Evolutionary conservation across 129 eudicot genomes (phyloP).

Genomic region (Helichrysum umbraculigerum): DNA sequence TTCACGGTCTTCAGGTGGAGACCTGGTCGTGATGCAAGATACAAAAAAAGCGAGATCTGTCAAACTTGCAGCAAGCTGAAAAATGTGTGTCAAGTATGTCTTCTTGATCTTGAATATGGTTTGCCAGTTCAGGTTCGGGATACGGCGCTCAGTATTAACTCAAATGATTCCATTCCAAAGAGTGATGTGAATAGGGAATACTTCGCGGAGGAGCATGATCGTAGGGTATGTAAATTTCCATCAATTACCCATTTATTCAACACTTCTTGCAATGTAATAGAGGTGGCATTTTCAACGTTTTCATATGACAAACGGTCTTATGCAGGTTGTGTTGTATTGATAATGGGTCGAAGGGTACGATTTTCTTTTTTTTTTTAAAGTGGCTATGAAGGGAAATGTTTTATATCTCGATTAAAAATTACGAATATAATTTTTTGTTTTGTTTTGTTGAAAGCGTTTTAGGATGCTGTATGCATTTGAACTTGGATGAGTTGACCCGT

Average conservation of each 20-base stretch:
- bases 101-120: conserved; percentile 89
- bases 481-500: not conserved
- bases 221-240: conserved; percentile 56
- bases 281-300: not conserved
- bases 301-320: not conserved
- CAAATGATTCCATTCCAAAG: conserved; percentile 84
- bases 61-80: conserved; percentile 90
- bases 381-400: not conserved
- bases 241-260: not conserved
- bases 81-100: conserved; percentile 93
- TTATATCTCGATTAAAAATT: too few species aligned
- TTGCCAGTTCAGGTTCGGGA: conserved; percentile 95
- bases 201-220: conserved; percentile 94
- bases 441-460: too few species aligned
- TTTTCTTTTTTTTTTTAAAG: too few species aligned
- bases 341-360: not conserved
- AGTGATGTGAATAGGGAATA: conserved; percentile 92
- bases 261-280: not conserved
- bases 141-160: conserved; percentile 76
- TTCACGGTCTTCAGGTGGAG: conserved; percentile 97
- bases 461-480: too few species aligned
- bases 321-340: not conserved
- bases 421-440: too few species aligned
- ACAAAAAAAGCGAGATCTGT: conserved; percentile 82
- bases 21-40: conserved; percentile 92